Conservation (phyloP, 345 rosid species). For the Ailanthus altissimus region DNA sequence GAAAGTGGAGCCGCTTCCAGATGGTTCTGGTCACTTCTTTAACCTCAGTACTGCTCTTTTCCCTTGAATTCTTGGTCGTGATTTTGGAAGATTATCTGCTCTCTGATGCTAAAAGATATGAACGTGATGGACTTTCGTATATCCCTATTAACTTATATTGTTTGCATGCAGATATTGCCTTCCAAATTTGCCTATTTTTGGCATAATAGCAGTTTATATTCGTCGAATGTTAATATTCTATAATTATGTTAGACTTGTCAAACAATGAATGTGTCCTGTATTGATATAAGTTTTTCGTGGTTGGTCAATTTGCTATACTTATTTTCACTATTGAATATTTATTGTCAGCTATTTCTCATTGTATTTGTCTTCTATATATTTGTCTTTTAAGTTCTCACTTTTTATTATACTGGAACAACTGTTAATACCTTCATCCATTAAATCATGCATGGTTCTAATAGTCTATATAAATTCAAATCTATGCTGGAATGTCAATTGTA, state of each 20-base stretch:
- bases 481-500: neutral
- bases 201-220: neutral
- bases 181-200: neutral
- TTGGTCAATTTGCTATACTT: neutral
- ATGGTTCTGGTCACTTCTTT: constrained; percentile 94
- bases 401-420: neutral
- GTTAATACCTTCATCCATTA: neutral
- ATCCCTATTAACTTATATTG: neutral
- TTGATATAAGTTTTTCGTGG: neutral
- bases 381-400: neutral
- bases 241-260: neutral
- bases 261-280: neutral
- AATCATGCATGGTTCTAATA: neutral
- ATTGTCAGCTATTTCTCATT: neutral
- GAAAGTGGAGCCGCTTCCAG: constrained; percentile 93
- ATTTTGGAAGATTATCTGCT: constrained; percentile 15
- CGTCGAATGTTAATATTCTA: neutral
- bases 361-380: neutral
- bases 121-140: neutral
- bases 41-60: constrained; percentile 69
- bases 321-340: neutral
- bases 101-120: constrained; percentile 14
- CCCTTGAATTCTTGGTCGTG: constrained; percentile 18
- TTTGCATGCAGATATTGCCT: neutral
- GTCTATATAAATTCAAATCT: neutral